These are phyloP conservation scores for Passiflora organensis DNA, from an alignment of 345 rosid genomes.

Conservation along the genomic window DNA sequence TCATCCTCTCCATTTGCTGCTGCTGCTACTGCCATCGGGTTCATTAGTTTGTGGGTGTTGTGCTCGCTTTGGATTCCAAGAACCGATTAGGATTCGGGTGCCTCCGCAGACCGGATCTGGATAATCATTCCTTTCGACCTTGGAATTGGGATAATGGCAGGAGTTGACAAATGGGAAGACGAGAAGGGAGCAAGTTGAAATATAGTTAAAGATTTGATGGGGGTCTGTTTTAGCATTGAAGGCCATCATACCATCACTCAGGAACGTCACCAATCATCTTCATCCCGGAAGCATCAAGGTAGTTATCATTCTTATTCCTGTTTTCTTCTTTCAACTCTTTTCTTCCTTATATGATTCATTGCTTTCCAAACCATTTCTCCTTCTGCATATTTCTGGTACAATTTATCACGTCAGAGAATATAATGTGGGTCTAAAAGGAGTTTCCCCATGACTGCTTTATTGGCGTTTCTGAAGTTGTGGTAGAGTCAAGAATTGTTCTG, in stretches of 20 bases:
- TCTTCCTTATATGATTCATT: too few relatives aligned
- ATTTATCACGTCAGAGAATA: too few relatives aligned
- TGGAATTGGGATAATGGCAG: not conserved
- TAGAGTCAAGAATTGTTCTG: not conserved
- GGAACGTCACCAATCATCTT: constrained; percentile 7
- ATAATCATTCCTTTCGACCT: not conserved
- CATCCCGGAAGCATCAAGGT: constrained; percentile 8
- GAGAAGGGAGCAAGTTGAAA: constrained; percentile 12
- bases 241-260: not conserved
- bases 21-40: too few relatives aligned
- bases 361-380: too few relatives aligned
- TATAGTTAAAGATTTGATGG: constrained; percentile 30
- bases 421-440: too few relatives aligned
- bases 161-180: constrained; percentile 3
- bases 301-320: too few relatives aligned
- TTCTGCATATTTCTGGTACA: too few relatives aligned
- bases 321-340: too few relatives aligned
- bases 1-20: too few relatives aligned
- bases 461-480: not conserved
- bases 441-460: not conserved
- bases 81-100: not conserved
- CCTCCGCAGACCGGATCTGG: too few relatives aligned
- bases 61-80: not conserved
- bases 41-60: not conserved
- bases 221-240: constrained; percentile 42